A percentile compares a stretch with the other conserved stretches of the same genome.
Evolutionary conservation across 2,329 filamentous ascomycete species (phyloP).

Genomic region (Botryotinia convoluta): DNA sequence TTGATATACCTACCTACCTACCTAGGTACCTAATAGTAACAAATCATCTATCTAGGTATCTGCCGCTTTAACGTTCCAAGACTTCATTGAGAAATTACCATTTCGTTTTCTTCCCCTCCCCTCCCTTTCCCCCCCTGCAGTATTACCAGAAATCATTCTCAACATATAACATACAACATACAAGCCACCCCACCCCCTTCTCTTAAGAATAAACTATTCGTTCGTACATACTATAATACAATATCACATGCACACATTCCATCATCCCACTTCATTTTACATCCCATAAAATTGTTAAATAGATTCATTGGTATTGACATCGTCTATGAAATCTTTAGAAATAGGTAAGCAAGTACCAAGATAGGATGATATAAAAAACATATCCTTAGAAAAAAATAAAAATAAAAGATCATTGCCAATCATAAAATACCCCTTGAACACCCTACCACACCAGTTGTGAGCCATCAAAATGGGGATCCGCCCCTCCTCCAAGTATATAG

Average conservation of each 20-base stretch:
- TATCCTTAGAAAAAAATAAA: neutral
- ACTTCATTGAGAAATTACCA: neutral
- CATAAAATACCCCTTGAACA: neutral
- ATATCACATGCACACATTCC: neutral
- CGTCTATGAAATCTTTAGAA: neutral
- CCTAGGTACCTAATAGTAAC: no score
- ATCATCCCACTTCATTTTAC: neutral
- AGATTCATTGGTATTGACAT: neutral
- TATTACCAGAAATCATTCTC: neutral
- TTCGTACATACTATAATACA: neutral
- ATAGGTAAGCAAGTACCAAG: neutral
- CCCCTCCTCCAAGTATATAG: neutral
- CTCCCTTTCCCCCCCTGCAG: neutral
- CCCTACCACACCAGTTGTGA: slow-evolving; percentile 4
- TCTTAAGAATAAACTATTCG: neutral
- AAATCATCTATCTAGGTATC: neutral
- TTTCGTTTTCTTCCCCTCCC: neutral
- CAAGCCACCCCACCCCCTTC: neutral
- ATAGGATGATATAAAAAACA: neutral
- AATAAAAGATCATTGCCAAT: slow-evolving; percentile 12
- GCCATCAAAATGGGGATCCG: slow-evolving; percentile 4
- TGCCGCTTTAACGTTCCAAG: neutral
- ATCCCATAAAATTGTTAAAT: neutral
- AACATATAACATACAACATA: neutral
- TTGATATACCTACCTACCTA: no score